Evolutionary conservation across 768 basidiomycete species (phyloP).

Genomic region (Pleurotus giganteus): DNA sequence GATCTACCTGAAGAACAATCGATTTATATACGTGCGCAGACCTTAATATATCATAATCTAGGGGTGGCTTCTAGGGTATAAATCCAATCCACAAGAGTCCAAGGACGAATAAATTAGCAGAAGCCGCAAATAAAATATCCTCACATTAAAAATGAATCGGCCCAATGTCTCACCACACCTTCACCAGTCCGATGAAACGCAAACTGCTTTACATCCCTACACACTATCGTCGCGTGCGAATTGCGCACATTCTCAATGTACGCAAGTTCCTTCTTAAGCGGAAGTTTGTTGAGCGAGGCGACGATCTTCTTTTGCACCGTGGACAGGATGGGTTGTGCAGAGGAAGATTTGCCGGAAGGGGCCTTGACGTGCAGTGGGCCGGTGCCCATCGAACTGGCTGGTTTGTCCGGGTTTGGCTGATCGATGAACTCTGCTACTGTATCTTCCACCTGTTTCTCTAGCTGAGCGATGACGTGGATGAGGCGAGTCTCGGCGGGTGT

Average conservation of each 20-base stretch:
- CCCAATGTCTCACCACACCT: conserved; percentile 71
- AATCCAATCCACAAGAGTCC: not conserved
- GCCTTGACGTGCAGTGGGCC: not conserved
- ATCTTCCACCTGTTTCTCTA: conserved; percentile 63
- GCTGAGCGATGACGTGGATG: conserved; percentile 48
- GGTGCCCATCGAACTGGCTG: not conserved
- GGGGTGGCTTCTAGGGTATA: too few species aligned
- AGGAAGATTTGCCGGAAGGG: conserved; percentile 5
- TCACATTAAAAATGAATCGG: conserved; percentile 49
- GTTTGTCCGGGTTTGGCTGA: conserved; percentile 27
- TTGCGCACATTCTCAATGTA: conserved; percentile 61
- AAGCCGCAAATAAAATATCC: too few species aligned
- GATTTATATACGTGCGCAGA: too few species aligned
- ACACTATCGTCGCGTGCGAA: conserved; percentile 71
- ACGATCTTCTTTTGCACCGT: conserved; percentile 57
- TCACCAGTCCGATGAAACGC: conserved; percentile 57
- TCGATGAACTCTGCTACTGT: conserved; percentile 62
- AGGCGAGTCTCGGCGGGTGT: conserved; percentile 47
- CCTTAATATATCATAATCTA: too few species aligned
- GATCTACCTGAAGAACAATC: too few species aligned
- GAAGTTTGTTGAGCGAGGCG: conserved; percentile 62
- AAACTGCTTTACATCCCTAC: conserved; percentile 63
- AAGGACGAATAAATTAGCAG: too few species aligned
- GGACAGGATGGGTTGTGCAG: conserved; percentile 47
- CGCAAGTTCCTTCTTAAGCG: conserved; percentile 68